Evolutionary conservation across 768 basidiomycete species (phyloP).

Genomic region (Chalciporus piperatus): DNA sequence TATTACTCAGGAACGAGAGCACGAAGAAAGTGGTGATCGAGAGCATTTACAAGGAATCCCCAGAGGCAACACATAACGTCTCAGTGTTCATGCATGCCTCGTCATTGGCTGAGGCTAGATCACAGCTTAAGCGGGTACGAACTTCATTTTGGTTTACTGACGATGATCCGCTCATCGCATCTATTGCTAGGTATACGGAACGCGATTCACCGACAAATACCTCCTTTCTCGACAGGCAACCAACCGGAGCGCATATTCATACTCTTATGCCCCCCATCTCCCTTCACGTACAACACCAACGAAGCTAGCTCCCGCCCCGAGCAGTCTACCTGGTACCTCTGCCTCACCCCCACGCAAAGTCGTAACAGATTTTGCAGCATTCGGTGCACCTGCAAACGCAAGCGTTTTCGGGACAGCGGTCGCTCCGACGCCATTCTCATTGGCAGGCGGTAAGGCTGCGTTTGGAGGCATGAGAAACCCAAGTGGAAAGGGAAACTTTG

Average conservation of each 20-base stretch:
- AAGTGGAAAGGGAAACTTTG: constrained; percentile 37
- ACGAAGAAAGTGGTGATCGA: constrained; percentile 97
- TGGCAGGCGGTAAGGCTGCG: constrained; percentile 78
- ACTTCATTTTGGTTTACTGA: neutral
- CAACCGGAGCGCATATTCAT: constrained; percentile 51
- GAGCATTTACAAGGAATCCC: constrained; percentile 91
- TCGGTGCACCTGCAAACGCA: constrained; percentile 68
- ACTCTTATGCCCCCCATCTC: constrained; percentile 50
- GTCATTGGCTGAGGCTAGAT: constrained; percentile 69
- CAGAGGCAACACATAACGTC: constrained; percentile 89
- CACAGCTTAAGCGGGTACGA: constrained; percentile 74
- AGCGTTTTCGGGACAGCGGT: constrained; percentile 87
- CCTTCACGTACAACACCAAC: constrained; percentile 41
- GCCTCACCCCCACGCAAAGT: constrained; percentile 84
- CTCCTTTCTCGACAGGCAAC: constrained; percentile 66
- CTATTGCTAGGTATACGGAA: constrained; percentile 73
- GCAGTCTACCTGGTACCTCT: constrained; percentile 23
- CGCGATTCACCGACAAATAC: constrained; percentile 97
- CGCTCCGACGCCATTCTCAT: constrained; percentile 72
- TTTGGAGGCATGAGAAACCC: constrained; percentile 71
- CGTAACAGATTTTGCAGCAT: constrained; percentile 84
- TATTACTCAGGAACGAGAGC: constrained; percentile 89
- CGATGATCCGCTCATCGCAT: constrained; percentile 1
- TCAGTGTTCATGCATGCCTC: constrained; percentile 74
- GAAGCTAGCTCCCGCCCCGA: constrained; percentile 32